Percentiles rank a stretch among this genome's conserved stretches.
Conservation (phyloP, 176 grass and related monocot genomes). For the Avena sativa region DNA sequence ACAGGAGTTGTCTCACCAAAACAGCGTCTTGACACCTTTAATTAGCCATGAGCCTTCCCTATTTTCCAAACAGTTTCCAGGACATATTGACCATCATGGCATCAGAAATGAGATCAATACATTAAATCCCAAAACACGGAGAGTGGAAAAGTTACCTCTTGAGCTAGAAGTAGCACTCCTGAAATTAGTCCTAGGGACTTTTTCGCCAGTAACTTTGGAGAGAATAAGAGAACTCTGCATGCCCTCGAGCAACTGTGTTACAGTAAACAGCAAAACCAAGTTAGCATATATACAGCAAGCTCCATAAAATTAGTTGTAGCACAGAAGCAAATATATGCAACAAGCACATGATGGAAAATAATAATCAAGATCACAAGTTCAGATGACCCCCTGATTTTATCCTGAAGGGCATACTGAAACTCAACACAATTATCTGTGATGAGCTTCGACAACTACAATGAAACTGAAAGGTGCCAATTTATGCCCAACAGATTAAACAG, state of each 20-base stretch:
- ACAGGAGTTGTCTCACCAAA: slow-evolving; percentile 34
- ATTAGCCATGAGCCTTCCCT: slow-evolving; percentile 66
- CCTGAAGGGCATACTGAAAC: no score
- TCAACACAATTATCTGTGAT: no score
- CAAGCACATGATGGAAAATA: no score
- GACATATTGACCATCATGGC: slow-evolving; percentile 13
- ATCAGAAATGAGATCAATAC: neutral
- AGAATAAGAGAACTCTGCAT: slow-evolving; percentile 90
- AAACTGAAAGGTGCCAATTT: slow-evolving; percentile 42
- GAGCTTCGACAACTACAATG: neutral
- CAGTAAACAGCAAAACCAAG: slow-evolving; percentile 26
- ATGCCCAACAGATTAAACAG: slow-evolving; percentile 18
- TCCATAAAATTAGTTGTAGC: neutral
- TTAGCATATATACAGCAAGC: slow-evolving; percentile 21
- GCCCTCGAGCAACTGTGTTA: slow-evolving; percentile 81
- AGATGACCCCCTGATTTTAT: no score
- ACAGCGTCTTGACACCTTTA: slow-evolving; percentile 26
- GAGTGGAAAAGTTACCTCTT: slow-evolving; percentile 61
- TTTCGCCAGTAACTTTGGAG: slow-evolving; percentile 82
- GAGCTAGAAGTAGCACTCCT: slow-evolving; percentile 62
- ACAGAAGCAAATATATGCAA: neutral
- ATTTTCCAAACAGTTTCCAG: slow-evolving; percentile 29
- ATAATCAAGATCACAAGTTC: no score
- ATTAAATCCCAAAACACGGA: neutral
- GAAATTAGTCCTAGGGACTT: slow-evolving; percentile 57